Evolutionary conservation across 257 asterid species (phyloP).

Genomic region (Solanum arcanum): DNA sequence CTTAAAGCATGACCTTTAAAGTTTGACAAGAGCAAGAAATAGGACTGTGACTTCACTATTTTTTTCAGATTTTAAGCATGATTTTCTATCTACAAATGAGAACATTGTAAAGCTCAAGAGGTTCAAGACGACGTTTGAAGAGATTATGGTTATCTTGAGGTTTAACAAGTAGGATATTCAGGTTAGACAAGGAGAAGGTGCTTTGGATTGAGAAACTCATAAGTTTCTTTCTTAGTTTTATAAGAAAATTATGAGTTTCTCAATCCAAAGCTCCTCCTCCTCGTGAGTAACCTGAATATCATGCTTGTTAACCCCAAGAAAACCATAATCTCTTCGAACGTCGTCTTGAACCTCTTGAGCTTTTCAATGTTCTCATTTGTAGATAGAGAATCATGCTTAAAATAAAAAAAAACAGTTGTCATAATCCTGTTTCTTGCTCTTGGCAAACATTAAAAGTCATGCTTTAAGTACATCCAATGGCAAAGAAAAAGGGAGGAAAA

Average conservation of each 20-base stretch:
- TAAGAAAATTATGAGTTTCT: not conserved
- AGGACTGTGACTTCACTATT: not conserved
- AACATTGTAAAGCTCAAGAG: not conserved
- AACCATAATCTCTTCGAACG: not conserved
- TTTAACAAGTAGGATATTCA: not conserved
- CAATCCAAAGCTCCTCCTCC: not conserved
- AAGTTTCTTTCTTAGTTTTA: not conserved
- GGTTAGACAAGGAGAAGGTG: not conserved
- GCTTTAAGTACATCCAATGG: not conserved
- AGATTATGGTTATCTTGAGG: not conserved
- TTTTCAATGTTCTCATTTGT: not conserved
- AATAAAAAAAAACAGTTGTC: not conserved
- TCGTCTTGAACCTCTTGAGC: not conserved
- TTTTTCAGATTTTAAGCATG: not conserved
- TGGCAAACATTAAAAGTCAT: not conserved
- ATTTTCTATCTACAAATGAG: not conserved
- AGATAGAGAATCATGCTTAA: not conserved
- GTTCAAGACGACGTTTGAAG: not conserved
- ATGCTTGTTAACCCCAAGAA: not conserved
- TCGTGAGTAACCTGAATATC: not conserved
- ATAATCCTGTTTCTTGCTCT: not conserved
- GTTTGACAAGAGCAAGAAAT: not conserved
- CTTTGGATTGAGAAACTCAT: not conserved
- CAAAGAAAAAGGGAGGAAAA: not conserved
- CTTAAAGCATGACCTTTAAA: not conserved